Evolutionary conservation across 23 red algal species (phyloP), one percentile per base, ranked within the genome.

Genomic region (Cyanidium caldarium): DNA sequence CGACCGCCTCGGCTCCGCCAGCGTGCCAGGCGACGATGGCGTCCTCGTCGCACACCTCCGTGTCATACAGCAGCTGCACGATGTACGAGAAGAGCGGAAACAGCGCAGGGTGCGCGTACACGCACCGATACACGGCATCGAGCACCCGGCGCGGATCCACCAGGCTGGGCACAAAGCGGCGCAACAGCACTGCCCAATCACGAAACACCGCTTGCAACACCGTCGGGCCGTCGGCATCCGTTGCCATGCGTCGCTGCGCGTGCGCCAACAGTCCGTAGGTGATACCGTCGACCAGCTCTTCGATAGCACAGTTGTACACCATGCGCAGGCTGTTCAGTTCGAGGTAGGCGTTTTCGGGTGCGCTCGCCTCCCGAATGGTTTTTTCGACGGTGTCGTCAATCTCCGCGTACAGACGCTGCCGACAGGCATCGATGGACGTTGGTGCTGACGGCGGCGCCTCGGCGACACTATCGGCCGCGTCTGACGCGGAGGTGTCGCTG

Each of bases 291-390:
- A 7, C 21, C 19, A 61, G 19, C 19, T 61, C 51, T 28, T 61
- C 51, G 7, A 28, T 16, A 39, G 67, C 68, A 38, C 67, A 40
- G 26, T 86, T 38, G 68, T 86, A 86, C 34, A 72, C 79, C 44
- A 92, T 51, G 44, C 80, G 82, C n/a, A 92, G 69, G 1, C 75
- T 78, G 65, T 83, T 92, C 33, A 92, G 39, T 67, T 92, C 86
- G 31, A 84, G 58, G 0, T 43, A 57, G 16, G 86, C 73, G 42
- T 83, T 78, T 20, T 92, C 86, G 0, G 68, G 43, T 12, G 72
- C 61, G 40, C 72, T 68, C n/a, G 40, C 46, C 66, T 92, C 80
- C 36, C 69, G 57, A 42, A 82, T 61, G 1, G 86, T 58, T 20
- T 77, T 42, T 38, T 66, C 58, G 37, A 92, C 69, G 16, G 86